Conservation (phyloP, 805 yeast species). For the Monosporozyma aquatica region DNA sequence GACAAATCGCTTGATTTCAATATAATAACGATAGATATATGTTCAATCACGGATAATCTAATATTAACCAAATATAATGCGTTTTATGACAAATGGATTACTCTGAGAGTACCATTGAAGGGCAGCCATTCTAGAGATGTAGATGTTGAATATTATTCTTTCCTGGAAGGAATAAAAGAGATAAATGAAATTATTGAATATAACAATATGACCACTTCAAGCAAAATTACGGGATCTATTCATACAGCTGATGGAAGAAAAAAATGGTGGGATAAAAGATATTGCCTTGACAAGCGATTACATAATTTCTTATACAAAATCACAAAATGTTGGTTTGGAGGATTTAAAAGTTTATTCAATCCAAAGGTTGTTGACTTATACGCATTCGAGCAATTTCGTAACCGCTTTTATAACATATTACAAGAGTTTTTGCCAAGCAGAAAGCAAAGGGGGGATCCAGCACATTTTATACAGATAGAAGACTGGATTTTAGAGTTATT, state of each 20-base stretch:
- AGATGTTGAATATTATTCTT: constrained; percentile 36
- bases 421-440: constrained; percentile 43
- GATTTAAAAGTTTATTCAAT: constrained; percentile 57
- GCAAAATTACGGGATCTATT: constrained; percentile 43
- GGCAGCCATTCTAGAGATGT: constrained; percentile 39
- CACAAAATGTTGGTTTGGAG: constrained; percentile 69
- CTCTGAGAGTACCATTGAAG: constrained; percentile 51
- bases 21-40: constrained; percentile 50
- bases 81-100: constrained; percentile 32
- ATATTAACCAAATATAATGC: constrained; percentile 40
- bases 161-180: constrained; percentile 38
- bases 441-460: constrained; percentile 21
- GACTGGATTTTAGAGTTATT: constrained; percentile 44
- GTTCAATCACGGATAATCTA: constrained; percentile 49
- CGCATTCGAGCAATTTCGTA: constrained; percentile 29
- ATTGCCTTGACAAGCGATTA: constrained; percentile 49
- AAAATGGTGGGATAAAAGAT: constrained; percentile 72
- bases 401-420: constrained; percentile 33
- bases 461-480: constrained; percentile 32
- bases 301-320: constrained; percentile 44
- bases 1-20: constrained; percentile 10
- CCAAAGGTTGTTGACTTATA: constrained; percentile 23
- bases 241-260: constrained; percentile 50
- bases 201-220: constrained; percentile 54
- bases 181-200: constrained; percentile 44